These are phyloP conservation scores for Avena eriantha DNA, from an alignment of 176 grass and related monocot genomes.

Conservation along the genomic window DNA sequence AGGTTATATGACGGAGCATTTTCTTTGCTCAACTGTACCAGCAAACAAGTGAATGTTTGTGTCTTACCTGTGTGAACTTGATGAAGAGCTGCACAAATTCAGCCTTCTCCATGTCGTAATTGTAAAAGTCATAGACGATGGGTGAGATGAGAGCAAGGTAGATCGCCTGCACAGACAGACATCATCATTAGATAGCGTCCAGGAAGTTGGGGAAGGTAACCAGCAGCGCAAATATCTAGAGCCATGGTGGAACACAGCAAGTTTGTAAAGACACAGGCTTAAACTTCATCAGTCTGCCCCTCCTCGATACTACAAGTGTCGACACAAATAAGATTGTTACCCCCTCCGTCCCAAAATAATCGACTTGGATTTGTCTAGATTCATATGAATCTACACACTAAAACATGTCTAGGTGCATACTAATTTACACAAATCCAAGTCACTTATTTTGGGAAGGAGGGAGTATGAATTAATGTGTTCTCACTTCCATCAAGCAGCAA, in stretches of 20 bases:
- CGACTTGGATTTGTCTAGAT: too few species aligned
- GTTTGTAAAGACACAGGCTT: neutral
- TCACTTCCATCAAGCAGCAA: neutral
- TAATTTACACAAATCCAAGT: too few species aligned
- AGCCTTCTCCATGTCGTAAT: conserved; percentile 72
- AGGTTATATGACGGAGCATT: neutral
- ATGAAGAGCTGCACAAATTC: conserved; percentile 75
- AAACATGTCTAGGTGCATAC: too few species aligned
- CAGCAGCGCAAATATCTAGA: neutral
- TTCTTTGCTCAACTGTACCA: neutral
- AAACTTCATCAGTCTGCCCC: neutral
- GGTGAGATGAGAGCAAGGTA: conserved; percentile 73
- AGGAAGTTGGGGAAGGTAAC: neutral
- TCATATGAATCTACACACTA: too few species aligned
- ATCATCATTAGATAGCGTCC: neutral
- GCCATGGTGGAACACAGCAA: neutral
- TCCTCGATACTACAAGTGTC: neutral
- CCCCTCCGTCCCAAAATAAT: too few species aligned
- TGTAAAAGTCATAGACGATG: conserved; percentile 78
- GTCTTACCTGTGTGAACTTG: conserved; percentile 70
- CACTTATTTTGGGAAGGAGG: too few species aligned
- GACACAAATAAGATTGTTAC: neutral
- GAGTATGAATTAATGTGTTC: neutral
- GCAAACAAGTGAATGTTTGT: neutral
- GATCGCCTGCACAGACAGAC: conserved; percentile 40